phyloP scores from a whole-genome alignment of 768 basidiomycete genomes.

The Guyanaporus albipodus region DNA sequence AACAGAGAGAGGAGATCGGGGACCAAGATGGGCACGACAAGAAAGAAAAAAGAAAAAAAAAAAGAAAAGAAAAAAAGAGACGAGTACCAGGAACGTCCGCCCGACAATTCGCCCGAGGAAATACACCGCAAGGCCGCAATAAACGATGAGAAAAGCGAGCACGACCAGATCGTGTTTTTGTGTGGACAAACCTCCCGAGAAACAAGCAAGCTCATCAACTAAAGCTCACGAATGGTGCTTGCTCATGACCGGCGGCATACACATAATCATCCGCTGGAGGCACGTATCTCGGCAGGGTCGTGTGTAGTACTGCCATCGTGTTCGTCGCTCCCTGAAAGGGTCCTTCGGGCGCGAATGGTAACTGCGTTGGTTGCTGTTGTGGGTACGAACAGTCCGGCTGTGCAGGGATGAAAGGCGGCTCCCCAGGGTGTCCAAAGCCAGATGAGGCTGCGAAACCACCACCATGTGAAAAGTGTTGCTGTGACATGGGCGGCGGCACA shows the following conservation, averaged over 20 bases:
- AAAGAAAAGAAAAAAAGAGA: slow-evolving; percentile 4
- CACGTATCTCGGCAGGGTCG: slow-evolving; percentile 15
- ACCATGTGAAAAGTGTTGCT: slow-evolving; percentile 15
- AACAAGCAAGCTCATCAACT: too few relatives aligned
- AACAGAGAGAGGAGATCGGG: slow-evolving; percentile 2
- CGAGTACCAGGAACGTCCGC: slow-evolving; percentile 5
- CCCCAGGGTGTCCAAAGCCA: slow-evolving; percentile 11
- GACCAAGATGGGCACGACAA: slow-evolving; percentile 16
- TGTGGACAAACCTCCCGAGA: background rate
- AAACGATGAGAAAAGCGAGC: slow-evolving; percentile 2
- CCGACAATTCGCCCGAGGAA: slow-evolving; percentile 5
- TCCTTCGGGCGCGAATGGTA: slow-evolving; percentile 21
- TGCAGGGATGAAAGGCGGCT: slow-evolving; percentile 15
- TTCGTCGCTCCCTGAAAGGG: slow-evolving; percentile 12
- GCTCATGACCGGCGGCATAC: slow-evolving; percentile 19
- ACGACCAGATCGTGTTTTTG: slow-evolving; percentile 2
- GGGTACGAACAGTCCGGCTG: slow-evolving; percentile 13
- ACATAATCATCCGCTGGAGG: slow-evolving; percentile 20
- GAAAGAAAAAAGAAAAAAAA: slow-evolving; percentile 4
- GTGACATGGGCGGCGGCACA: slow-evolving; percentile 16
- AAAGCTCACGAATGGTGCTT: slow-evolving; percentile 22
- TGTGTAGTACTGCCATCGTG: slow-evolving; percentile 13
- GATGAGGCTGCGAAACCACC: slow-evolving; percentile 12
- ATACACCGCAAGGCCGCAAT: background rate
- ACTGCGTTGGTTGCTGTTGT: slow-evolving; percentile 5